Percentiles rank a stretch among this genome's conserved stretches.
Conservation (phyloP, 768 basidiomycete species). For the Calocybe gangraenosa region DNA sequence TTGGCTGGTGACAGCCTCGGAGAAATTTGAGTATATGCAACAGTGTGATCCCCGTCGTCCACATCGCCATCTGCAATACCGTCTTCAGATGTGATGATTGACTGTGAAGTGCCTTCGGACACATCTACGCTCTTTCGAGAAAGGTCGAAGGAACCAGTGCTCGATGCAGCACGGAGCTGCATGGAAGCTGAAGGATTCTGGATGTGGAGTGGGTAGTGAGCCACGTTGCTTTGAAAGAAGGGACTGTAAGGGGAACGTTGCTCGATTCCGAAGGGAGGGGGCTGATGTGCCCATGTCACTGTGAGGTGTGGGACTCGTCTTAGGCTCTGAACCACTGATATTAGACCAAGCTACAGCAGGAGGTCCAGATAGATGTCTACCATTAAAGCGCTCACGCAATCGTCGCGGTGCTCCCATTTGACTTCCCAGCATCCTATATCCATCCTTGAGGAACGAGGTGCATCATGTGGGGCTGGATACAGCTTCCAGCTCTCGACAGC, state of each 20-base stretch:
- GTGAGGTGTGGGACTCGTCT: conserved; percentile 66
- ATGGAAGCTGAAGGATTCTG: conserved; percentile 18
- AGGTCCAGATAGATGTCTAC: conserved; percentile 28
- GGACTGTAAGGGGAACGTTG: conserved; percentile 15
- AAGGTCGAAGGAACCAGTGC: conserved; percentile 11
- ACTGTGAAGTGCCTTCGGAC: background rate
- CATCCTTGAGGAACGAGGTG: conserved; percentile 52
- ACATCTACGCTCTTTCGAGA: background rate
- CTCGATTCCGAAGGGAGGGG: conserved; percentile 18
- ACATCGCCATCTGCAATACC: conserved; percentile 2
- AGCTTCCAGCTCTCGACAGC: conserved; percentile 15
- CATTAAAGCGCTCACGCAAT: conserved; percentile 69
- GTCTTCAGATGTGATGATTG: conserved; percentile 4
- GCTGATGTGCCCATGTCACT: conserved; percentile 79
- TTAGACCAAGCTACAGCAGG: background rate
- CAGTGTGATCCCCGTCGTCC: conserved; percentile 3
- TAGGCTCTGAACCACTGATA: conserved; percentile 48
- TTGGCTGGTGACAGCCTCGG: background rate
- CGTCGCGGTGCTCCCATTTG: conserved; percentile 76
- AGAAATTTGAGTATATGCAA: conserved; percentile 4
- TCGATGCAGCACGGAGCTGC: conserved; percentile 9
- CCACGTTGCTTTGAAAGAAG: conserved; percentile 14
- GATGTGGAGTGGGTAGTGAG: conserved; percentile 27
- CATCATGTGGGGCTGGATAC: conserved; percentile 54
- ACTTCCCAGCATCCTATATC: conserved; percentile 65